Base-by-base conservation (phyloP, 441 rosid species). In the Jatropha multifida region DNA sequence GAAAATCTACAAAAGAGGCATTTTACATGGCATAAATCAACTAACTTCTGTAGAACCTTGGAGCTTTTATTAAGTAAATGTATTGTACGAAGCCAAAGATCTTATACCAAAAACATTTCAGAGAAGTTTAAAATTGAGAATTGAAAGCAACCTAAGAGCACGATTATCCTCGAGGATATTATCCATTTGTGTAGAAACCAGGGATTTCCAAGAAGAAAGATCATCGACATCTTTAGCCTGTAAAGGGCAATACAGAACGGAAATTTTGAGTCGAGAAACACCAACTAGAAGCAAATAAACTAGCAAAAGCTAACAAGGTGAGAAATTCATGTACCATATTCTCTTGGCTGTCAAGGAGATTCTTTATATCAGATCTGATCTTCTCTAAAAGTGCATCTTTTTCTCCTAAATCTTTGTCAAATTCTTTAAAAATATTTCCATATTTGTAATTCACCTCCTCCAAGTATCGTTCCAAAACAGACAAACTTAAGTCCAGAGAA, bases 361-460 rank as follows among this genome's bases (percentile, higher is more conserved):
- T 76, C 32, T 81, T 74, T 49, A 92, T 76, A 61, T 93, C 92
- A 20, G 79, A 75, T 81, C 79, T 86, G 65, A 88, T 86, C 44
- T 76, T 81, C 81, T 81, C 87, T 54, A 88, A 42, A 66, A 87
- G 73, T 55, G 15, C 10, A 58, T 84, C 90, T 82, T 88, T 86
- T 58, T 81, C 88, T 76, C 40, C 84, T 18, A 88, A 85, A 76
- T 93, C 98, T 40, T 78, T 4, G 66, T 92, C 95, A 56, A 92
- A 80, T 63, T 85, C 99, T 78, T 87, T 90, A 62, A 93, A 89
- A 69, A 88, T 92, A 76, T 74, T 84, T 9, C 86, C 86, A 2
- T 94, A 91, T 80, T 88, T 92, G 46, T 86, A 77, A 84, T 86
- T 94, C 79, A 94, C 73, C 74, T 92, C 96, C 80, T 92, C 98